Evolutionary conservation across 306 rosid species (phyloP).

Genomic region (Cicer cuneatum): DNA sequence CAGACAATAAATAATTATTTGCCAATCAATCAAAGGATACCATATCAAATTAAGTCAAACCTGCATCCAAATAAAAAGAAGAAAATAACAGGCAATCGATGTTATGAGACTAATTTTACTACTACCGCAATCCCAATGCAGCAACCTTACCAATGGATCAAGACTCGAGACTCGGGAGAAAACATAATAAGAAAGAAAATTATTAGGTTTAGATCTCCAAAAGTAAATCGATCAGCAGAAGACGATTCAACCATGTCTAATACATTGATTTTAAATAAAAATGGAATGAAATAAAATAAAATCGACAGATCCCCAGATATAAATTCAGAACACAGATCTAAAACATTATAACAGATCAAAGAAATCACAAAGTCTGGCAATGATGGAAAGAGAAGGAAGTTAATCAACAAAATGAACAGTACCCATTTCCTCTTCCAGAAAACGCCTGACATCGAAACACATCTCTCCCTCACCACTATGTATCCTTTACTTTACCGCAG

Average conservation of each 20-base stretch:
- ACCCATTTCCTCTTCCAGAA: slow-evolving; percentile 25
- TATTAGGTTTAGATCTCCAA: slow-evolving; percentile 1
- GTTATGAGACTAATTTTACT: neutral
- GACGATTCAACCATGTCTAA: slow-evolving; percentile 18
- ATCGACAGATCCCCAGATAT: slow-evolving; percentile 26
- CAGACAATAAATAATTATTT: neutral
- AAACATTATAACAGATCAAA: slow-evolving; percentile 25
- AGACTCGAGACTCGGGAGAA: neutral
- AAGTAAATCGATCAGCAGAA: slow-evolving; percentile 33
- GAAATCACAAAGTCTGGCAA: neutral
- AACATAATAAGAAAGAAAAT: slow-evolving; percentile 31
- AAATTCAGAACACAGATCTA: slow-evolving; percentile 37
- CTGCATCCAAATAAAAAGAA: slow-evolving; percentile 21
- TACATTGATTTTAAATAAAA: slow-evolving; percentile 23
- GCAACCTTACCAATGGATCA: neutral
- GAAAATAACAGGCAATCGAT: neutral
- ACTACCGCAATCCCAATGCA: neutral
- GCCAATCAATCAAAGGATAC: neutral
- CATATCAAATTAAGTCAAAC: slow-evolving; percentile 16
- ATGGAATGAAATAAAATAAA: slow-evolving; percentile 30
- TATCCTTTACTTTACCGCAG: neutral
- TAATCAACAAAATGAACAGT: slow-evolving; percentile 34
- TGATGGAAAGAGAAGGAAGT: slow-evolving; percentile 14
- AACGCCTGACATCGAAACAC: neutral
- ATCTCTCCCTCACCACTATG: slow-evolving; percentile 10